Evolutionary conservation across 192 early-diverging fungal species (phyloP).

Genomic region (Coemansia asiatica): DNA sequence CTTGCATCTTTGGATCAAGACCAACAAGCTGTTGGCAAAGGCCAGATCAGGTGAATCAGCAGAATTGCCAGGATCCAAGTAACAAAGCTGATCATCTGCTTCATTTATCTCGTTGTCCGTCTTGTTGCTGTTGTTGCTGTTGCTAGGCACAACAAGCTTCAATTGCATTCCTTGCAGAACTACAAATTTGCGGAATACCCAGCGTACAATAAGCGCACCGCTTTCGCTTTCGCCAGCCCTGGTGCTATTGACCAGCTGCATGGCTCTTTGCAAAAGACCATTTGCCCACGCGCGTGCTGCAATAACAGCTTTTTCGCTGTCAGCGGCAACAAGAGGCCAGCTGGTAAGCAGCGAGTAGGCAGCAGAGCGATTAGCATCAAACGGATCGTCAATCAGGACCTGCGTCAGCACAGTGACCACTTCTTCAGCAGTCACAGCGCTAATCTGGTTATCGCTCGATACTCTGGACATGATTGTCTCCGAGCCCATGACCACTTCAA

Average conservation of each 20-base stretch:
- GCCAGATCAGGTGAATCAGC: constrained; percentile 9
- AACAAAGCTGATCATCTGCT: background rate
- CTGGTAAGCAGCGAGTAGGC: constrained; percentile 70
- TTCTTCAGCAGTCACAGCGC: constrained; percentile 32
- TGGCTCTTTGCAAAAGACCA: constrained; percentile 60
- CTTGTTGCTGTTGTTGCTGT: no score
- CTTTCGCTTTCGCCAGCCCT: constrained; percentile 79
- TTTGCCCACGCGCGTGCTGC: constrained; percentile 41
- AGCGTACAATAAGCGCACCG: constrained; percentile 76
- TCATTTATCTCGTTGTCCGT: background rate
- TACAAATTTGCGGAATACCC: constrained; percentile 80
- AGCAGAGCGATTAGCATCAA: constrained; percentile 71
- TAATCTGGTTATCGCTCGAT: background rate
- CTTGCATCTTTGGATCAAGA: constrained; percentile 20
- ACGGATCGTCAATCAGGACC: constrained; percentile 64
- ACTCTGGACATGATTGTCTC: background rate
- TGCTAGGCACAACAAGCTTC: no score
- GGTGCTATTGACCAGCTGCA: constrained; percentile 64
- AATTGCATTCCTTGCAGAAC: constrained; percentile 40
- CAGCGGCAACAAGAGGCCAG: constrained; percentile 68
- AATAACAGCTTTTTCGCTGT: constrained; percentile 54
- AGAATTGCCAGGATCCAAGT: background rate
- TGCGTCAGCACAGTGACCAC: constrained; percentile 57
- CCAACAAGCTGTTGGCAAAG: constrained; percentile 32
- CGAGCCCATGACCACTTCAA: background rate